Base-by-base conservation (phyloP, 2,329 filamentous ascomycete species). In the Alternaria metachromatica region DNA sequence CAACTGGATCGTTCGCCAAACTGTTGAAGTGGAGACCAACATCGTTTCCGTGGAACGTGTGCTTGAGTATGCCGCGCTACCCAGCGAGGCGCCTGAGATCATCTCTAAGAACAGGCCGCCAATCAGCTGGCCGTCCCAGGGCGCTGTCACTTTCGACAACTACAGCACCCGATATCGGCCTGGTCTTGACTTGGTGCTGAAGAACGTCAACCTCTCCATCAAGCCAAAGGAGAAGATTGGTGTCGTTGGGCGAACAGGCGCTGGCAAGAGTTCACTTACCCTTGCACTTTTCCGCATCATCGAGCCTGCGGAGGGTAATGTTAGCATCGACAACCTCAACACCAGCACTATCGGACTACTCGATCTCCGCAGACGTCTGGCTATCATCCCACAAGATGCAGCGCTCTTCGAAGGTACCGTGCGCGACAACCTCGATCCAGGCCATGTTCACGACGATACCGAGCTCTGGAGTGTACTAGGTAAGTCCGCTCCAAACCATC, bases 11-110 rank as follows among this genome's bases (percentile, higher is more conserved):
- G 96, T 99, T 55, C 90, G 96, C 63, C 96, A 99, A 82, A 97
- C 94, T 0, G 96, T 99, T 33, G 96, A 99, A 81, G 96, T 99
- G n/a, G 96, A 99, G 85, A 98, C 95, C n/a, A 99, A 99, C 81
- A 99, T 99, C 76, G 95, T 99, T 49, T 97, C 95, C 10, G 96
- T 99, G 41, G 96, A 99, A 86, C 92, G 96, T 76, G 94, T 99
- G 51, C 89, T 99, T 54, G 96, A 99, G 81, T 99, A 99, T 82
- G 93, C 95, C 62, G 87, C 88, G 55, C 87, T 99, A 67, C 94
- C 95, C 25, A 96, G 92, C 80, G 96, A 99, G 83, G 95, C 96
- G 55, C 93, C 94, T 8, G 96, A 99, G 79, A 93, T 98, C 69
- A 92, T 98, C 72, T 91, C 92, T 76, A 91, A 93, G 81, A 91